Evolutionary conservation across 2,329 filamentous ascomycete species (phyloP).

Genomic region (Elsinoe arachidis): DNA sequence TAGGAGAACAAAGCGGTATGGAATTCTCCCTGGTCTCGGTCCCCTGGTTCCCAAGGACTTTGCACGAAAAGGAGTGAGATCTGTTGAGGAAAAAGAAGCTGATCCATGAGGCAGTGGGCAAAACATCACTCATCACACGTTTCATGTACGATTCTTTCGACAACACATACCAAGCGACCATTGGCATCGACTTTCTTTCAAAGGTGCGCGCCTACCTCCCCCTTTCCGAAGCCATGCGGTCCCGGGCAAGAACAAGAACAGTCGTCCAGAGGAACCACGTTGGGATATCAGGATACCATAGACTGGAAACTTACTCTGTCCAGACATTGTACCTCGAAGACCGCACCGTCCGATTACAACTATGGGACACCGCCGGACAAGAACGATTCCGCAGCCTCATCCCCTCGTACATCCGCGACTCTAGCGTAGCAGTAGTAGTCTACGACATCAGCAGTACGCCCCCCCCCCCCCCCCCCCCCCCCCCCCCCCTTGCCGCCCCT

Average conservation of each 20-base stretch:
- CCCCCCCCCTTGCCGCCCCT: no score
- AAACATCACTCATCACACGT: conserved; percentile 95
- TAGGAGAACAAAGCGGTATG: conserved; percentile 97
- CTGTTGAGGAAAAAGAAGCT: conserved; percentile 15
- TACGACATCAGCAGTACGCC: conserved; percentile 86
- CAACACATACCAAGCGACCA: conserved; percentile 98
- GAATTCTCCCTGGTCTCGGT: neutral
- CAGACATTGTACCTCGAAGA: conserved; percentile 99
- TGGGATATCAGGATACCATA: no score
- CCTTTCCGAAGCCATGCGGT: neutral
- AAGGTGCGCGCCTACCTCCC: conserved; percentile 55
- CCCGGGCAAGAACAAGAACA: neutral
- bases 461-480: neutral
- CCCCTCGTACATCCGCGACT: conserved; percentile 97
- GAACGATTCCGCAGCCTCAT: conserved; percentile 96
- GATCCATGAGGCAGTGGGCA: conserved; percentile 60
- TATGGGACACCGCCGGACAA: conserved; percentile 98
- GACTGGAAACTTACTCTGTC: neutral
- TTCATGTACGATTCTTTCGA: conserved; percentile 99
- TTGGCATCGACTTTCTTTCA: conserved; percentile 97
- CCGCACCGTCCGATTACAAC: conserved; percentile 88
- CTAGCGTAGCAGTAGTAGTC: conserved; percentile 93
- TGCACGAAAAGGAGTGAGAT: neutral
- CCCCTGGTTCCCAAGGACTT: no score
- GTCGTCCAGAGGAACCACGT: neutral